Evolutionary conservation across 768 basidiomycete species (phyloP), one percentile per base, ranked within the genome.

Genomic region (Dentipellis sp.): DNA sequence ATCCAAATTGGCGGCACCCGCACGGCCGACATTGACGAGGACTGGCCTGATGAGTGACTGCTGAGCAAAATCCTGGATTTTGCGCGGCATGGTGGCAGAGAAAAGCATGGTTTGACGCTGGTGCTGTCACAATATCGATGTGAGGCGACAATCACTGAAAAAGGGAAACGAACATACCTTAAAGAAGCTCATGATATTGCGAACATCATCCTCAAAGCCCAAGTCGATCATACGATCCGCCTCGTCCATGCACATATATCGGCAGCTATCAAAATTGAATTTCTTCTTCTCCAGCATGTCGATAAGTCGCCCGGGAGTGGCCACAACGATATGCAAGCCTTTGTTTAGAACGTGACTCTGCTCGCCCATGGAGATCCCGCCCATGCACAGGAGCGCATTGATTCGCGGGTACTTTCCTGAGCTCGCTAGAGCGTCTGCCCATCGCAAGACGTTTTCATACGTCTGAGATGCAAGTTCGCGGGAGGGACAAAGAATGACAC

Each of bases 101-200:
- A 98, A 99, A 34, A 99, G 76, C 3, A 98, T 77, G 0, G 97
- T 99, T 72, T 99, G 97, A 3, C 97, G 81, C 79, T 99, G 97
- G 59, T 88, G 82, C 91, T 97, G 64, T 16, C 57, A n/a, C 17
- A 21, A 34, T 8, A 36, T 5, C 4, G 14, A 46, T 46, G 39
- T 52, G 36, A 50, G 7, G 17, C n/a, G 39, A 23, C 10, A 37
- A 29, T 34, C 10, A n/a, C 46, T 14, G 14, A 23, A n/a, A 1
- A 36, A 22, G 37, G 14, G 16, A n/a, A 8, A 19, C 29, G 19
- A 2, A 64, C 79, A 38, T 58, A 91, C 94, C 76, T 89, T 94
- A 79, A 99, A 98, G 71, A 92, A 98, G 66, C 91, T 95, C 93
- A 99, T 97, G 65, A 99, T 97, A 65, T 94, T 97, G 56, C 97